Conservation (phyloP, 257 asterid genomes). For the Solanum etuberosum region DNA sequence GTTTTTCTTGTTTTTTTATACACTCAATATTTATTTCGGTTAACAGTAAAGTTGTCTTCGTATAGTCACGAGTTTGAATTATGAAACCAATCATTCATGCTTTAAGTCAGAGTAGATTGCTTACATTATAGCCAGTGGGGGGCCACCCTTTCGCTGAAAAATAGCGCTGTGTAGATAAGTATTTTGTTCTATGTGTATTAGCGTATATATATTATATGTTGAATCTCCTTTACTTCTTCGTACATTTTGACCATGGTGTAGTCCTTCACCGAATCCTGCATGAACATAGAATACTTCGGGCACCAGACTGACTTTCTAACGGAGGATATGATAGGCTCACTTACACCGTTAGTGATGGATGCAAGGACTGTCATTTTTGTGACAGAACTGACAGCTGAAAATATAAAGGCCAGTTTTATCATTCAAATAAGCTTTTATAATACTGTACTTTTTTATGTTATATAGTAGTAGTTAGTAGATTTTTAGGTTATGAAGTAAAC, state of each 20-base stretch:
- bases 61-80: background rate
- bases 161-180: background rate
- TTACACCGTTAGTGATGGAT: background rate
- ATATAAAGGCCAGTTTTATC: background rate
- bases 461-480: background rate
- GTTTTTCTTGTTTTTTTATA: background rate
- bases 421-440: background rate
- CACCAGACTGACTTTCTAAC: background rate
- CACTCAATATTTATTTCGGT: background rate
- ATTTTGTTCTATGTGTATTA: background rate
- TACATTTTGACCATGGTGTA: background rate
- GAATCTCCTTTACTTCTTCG: background rate
- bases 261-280: background rate
- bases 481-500: background rate
- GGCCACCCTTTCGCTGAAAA: background rate
- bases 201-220: background rate
- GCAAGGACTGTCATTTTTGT: background rate
- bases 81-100: background rate
- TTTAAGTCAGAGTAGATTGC: background rate
- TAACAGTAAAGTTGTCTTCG: background rate
- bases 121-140: background rate
- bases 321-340: background rate
- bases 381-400: background rate
- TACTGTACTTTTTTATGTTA: background rate
- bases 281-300: background rate